Conservation (phyloP, 2,329 filamentous ascomycete species). For the Ceratocystis eucalypticola region DNA sequence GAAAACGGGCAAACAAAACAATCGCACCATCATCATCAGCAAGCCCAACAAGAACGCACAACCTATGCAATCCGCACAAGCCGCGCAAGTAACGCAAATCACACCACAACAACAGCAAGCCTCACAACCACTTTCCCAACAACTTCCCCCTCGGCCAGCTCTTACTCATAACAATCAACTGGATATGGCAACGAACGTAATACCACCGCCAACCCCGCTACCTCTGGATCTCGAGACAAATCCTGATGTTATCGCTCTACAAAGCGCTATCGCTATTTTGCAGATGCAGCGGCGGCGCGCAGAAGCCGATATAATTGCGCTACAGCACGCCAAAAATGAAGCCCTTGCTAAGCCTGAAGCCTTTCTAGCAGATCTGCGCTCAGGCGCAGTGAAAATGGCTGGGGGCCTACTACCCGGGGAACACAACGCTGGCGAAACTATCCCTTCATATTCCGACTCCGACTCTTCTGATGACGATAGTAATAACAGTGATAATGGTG, state of each 20-base stretch:
- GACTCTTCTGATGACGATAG: constrained; percentile 23
- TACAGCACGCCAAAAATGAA: constrained; percentile 55
- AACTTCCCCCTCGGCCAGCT: constrained; percentile 27
- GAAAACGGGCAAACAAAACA: constrained; percentile 15
- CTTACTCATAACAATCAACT: constrained; percentile 35
- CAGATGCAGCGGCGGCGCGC: constrained; percentile 76
- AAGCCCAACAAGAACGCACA: constrained; percentile 4
- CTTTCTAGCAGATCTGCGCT: constrained; percentile 55
- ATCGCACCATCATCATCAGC: constrained; percentile 12
- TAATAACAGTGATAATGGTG: constrained; percentile 24
- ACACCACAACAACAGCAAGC: constrained; percentile 14
- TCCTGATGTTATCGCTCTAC: constrained; percentile 75
- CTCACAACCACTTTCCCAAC: constrained; percentile 3
- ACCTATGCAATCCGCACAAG: neutral
- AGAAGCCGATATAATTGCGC: constrained; percentile 55
- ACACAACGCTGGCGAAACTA: constrained; percentile 13
- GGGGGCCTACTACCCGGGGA: constrained; percentile 23
- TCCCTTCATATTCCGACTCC: constrained; percentile 20
- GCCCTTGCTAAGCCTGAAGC: constrained; percentile 57
- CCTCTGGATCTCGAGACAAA: constrained; percentile 51
- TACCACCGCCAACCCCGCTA: constrained; percentile 36
- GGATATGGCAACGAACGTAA: constrained; percentile 25
- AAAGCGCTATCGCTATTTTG: constrained; percentile 71
- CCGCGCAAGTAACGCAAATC: constrained; percentile 16
- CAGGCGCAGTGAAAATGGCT: constrained; percentile 42